These are phyloP conservation scores for Teunomyces cretensis DNA, from an alignment of 805 yeast genomes.

Conservation along the genomic window DNA sequence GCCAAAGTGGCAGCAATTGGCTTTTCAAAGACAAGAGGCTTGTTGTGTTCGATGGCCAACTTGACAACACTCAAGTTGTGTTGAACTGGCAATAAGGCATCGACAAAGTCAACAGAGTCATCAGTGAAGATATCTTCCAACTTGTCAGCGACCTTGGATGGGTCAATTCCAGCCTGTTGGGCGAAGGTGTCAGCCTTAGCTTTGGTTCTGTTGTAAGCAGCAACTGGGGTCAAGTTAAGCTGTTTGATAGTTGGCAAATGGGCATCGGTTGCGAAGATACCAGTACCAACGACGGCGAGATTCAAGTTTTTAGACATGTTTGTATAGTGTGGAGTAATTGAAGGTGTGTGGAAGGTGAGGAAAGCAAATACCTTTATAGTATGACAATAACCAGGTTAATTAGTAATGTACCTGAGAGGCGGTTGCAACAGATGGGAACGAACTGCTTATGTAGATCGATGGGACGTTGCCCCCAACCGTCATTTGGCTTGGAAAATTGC, in stretches of 20 bases:
- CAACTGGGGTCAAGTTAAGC: conserved; percentile 54
- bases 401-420: not conserved
- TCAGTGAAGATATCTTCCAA: conserved; percentile 68
- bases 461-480: no score
- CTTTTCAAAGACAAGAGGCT: conserved; percentile 83
- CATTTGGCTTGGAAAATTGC: not conserved
- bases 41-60: conserved; percentile 67
- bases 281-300: conserved; percentile 75
- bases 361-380: not conserved
- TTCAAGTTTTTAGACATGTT: conserved; percentile 32
- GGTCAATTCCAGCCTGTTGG: conserved; percentile 50
- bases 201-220: conserved; percentile 81
- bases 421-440: not conserved
- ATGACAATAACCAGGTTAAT: not conserved
- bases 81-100: conserved; percentile 88
- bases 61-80: conserved; percentile 67
- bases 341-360: not conserved
- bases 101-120: conserved; percentile 70
- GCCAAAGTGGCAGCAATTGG: conserved; percentile 86
- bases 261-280: conserved; percentile 81
- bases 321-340: not conserved
- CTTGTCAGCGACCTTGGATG: conserved; percentile 53
- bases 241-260: conserved; percentile 75
- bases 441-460: not conserved
- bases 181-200: conserved; percentile 84